phyloP scores from a whole-genome alignment of 495 filamentous ascomycete genomes.

The Evansstolkia leycettana region DNA sequence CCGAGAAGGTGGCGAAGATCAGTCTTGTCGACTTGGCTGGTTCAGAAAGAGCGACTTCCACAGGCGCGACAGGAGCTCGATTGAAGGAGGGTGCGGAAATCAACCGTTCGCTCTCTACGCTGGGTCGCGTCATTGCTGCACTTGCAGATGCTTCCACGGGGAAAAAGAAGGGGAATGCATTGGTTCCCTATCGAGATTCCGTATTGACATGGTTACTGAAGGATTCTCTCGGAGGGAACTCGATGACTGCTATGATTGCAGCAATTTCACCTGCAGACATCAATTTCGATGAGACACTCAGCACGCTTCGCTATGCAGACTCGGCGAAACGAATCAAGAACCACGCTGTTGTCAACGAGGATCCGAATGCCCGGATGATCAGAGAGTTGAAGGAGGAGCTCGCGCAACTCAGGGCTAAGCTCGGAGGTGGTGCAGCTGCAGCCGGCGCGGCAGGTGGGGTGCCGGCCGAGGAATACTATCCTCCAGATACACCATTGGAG shows the following conservation, averaged over 20 bases:
- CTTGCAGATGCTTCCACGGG: slow-evolving; percentile 81
- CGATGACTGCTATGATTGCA: slow-evolving; percentile 99
- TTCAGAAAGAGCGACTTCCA: slow-evolving; percentile 91
- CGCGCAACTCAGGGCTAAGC: slow-evolving; percentile 72
- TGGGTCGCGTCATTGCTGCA: slow-evolving; percentile 96
- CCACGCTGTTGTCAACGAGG: slow-evolving; percentile 97
- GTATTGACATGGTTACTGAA: slow-evolving; percentile 95
- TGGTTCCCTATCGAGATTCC: slow-evolving; percentile 96
- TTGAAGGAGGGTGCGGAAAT: slow-evolving; percentile 99
- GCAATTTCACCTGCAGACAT: slow-evolving; percentile 98
- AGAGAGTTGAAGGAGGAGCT: slow-evolving; percentile 94
- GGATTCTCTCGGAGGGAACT: slow-evolving; percentile 95
- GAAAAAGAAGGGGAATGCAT: slow-evolving; percentile 71
- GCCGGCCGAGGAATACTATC: slow-evolving; percentile 66
- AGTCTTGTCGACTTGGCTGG: slow-evolving; percentile 96
- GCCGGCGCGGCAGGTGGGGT: slow-evolving; percentile 30
- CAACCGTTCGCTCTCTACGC: slow-evolving; percentile 89
- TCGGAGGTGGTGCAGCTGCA: slow-evolving; percentile 50
- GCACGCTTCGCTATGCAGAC: slow-evolving; percentile 92
- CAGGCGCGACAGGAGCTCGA: slow-evolving; percentile 88
- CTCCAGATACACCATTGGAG: slow-evolving; percentile 82
- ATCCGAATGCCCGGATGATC: slow-evolving; percentile 98
- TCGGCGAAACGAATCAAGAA: slow-evolving; percentile 99
- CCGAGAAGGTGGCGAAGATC: slow-evolving; percentile 96
- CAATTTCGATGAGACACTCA: slow-evolving; percentile 96